Conservation (phyloP, 1,139 yeast genomes). For the Suhomyces terraborum region DNA sequence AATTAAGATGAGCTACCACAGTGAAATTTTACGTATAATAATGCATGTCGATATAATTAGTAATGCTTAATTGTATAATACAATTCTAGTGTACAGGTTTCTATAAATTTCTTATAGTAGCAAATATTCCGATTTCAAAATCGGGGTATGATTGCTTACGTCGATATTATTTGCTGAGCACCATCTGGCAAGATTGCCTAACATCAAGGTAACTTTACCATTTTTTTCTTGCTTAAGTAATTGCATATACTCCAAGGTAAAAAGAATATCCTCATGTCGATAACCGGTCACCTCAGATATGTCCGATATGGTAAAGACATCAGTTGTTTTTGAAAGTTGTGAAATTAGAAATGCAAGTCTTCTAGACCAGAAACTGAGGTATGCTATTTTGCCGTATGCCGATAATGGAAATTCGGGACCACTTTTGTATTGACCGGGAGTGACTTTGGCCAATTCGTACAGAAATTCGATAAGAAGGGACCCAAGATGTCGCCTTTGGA, state of each 20-base stretch:
- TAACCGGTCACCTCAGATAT: slow-evolving; percentile 67
- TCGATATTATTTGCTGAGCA: slow-evolving; percentile 29
- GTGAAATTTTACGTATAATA: slow-evolving; percentile 4
- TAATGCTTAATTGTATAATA: slow-evolving; percentile 3
- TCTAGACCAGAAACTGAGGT: slow-evolving; percentile 76
- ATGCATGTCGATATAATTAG: slow-evolving; percentile 2
- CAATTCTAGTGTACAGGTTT: slow-evolving; percentile 1
- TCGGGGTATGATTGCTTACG: slow-evolving; percentile 25
- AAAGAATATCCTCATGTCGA: slow-evolving; percentile 65
- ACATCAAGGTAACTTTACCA: slow-evolving; percentile 20
- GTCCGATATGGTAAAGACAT: slow-evolving; percentile 46
- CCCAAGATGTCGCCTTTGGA: slow-evolving; percentile 78
- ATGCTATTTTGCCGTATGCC: slow-evolving; percentile 73
- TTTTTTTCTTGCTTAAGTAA: slow-evolving; percentile 36
- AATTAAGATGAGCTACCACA: slow-evolving; percentile 50
- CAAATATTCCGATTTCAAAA: slow-evolving; percentile 34
- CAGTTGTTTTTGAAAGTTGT: slow-evolving; percentile 17
- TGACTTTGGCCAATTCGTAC: slow-evolving; percentile 61
- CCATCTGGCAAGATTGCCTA: slow-evolving; percentile 34
- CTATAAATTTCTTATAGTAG: slow-evolving; percentile 19
- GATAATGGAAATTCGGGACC: slow-evolving; percentile 95
- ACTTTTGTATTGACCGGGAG: slow-evolving; percentile 56
- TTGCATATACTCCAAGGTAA: slow-evolving; percentile 63
- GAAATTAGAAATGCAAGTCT: slow-evolving; percentile 28
- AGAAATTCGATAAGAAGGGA: slow-evolving; percentile 80